These are phyloP conservation scores for Cytospora piceicola DNA, from an alignment of 2,329 filamentous ascomycete species.

Conservation along the genomic window DNA sequence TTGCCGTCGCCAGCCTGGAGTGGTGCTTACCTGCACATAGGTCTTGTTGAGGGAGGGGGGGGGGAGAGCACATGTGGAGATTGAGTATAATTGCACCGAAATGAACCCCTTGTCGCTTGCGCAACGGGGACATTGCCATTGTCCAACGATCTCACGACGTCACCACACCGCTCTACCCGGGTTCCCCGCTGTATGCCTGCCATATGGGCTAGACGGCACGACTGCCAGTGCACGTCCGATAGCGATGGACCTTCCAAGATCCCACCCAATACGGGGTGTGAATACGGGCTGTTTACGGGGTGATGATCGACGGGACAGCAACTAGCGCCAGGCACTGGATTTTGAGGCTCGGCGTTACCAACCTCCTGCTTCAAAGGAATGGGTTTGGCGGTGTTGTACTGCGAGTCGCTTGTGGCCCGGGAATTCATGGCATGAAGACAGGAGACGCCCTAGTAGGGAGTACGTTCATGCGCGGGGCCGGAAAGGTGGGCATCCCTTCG, in stretches of 20 bases:
- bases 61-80: constrained; percentile 5
- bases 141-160: not conserved
- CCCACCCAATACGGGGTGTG: not conserved
- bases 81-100: not conserved
- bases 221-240: not conserved
- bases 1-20: not conserved
- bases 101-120: constrained; percentile 7
- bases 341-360: not conserved
- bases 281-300: no score
- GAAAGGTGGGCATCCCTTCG: not conserved
- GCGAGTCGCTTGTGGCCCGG: not conserved
- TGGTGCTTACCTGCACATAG: not conserved
- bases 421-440: not conserved
- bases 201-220: not conserved
- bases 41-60: not conserved
- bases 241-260: not conserved
- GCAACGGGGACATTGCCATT: not conserved
- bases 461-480: not conserved
- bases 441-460: not conserved
- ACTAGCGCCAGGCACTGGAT: not conserved
- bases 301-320: not conserved
- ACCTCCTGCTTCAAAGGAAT: not conserved
- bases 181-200: not conserved
- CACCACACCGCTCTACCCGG: not conserved
- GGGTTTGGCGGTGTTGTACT: not conserved